These are phyloP conservation scores for Taiozyma sp. DNA, from an alignment of 1,139 yeast genomes.

Conservation along the genomic window DNA sequence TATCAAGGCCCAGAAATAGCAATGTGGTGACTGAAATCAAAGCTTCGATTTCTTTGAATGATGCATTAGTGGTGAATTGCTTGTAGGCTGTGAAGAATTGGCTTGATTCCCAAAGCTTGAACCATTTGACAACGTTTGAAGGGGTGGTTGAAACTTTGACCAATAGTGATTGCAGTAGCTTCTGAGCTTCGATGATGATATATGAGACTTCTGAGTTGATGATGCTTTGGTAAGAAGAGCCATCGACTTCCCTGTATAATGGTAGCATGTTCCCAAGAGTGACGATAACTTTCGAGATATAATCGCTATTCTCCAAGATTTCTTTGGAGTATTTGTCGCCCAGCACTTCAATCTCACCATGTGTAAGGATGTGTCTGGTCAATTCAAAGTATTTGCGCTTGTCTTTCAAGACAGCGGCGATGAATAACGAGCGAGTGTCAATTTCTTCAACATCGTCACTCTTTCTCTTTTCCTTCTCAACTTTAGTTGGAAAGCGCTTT, in stretches of 20 bases:
- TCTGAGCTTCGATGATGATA: slow-evolving; percentile 36
- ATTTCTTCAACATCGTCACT: neutral
- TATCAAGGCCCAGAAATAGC: slow-evolving; percentile 48
- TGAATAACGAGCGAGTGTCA: slow-evolving; percentile 24
- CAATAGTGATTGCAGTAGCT: slow-evolving; percentile 37
- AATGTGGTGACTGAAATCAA: slow-evolving; percentile 45
- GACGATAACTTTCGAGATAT: slow-evolving; percentile 12
- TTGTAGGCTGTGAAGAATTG: slow-evolving; percentile 35
- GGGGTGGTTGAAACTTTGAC: slow-evolving; percentile 29
- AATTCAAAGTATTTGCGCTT: slow-evolving; percentile 29
- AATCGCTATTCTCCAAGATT: slow-evolving; percentile 26
- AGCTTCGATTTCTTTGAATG: slow-evolving; percentile 39
- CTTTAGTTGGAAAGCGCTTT: slow-evolving; percentile 37
- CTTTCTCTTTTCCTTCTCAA: neutral
- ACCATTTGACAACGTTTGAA: slow-evolving; percentile 47
- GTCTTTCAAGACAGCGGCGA: slow-evolving; percentile 38
- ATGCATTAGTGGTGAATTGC: slow-evolving; percentile 29
- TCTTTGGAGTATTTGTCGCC: slow-evolving; percentile 19
- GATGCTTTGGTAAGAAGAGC: slow-evolving; percentile 12
- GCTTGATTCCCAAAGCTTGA: slow-evolving; percentile 40
- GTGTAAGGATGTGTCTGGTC: slow-evolving; percentile 12
- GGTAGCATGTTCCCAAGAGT: slow-evolving; percentile 7
- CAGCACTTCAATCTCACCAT: slow-evolving; percentile 13
- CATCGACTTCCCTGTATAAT: slow-evolving; percentile 29
- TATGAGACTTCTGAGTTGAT: slow-evolving; percentile 31